Percentiles rank a stretch among this genome's conserved stretches.
Conservation (phyloP, 805 yeast species). For the Ogataea neopini region DNA sequence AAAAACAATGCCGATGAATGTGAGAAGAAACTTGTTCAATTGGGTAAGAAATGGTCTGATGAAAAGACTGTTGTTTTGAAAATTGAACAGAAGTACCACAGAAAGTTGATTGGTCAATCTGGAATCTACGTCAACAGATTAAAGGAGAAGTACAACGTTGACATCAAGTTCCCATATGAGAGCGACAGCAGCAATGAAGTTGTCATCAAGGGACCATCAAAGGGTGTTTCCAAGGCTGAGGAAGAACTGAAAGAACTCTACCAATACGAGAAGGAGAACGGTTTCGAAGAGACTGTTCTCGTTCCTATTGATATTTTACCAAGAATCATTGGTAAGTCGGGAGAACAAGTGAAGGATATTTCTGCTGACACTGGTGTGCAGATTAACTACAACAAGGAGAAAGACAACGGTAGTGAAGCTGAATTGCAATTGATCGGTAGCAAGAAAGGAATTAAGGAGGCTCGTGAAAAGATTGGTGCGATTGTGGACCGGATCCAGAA, state of each 20-base stretch:
- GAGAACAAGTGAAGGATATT: slow-evolving; percentile 80
- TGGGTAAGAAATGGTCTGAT: slow-evolving; percentile 80
- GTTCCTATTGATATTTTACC: slow-evolving; percentile 79
- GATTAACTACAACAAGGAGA: slow-evolving; percentile 45
- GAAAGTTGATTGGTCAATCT: slow-evolving; percentile 78
- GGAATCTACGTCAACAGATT: slow-evolving; percentile 82
- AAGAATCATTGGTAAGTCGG: slow-evolving; percentile 85
- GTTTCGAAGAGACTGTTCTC: slow-evolving; percentile 59
- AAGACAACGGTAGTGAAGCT: slow-evolving; percentile 49
- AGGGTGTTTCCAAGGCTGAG: slow-evolving; percentile 79
- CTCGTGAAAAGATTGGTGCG: slow-evolving; percentile 58
- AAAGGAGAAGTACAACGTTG: slow-evolving; percentile 83
- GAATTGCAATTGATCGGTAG: slow-evolving; percentile 78
- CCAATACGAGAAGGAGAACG: slow-evolving; percentile 85
- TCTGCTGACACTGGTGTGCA: slow-evolving; percentile 69
- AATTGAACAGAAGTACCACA: slow-evolving; percentile 77
- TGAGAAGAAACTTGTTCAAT: slow-evolving; percentile 52
- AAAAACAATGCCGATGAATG: slow-evolving; percentile 78
- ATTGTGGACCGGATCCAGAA: slow-evolving; percentile 69
- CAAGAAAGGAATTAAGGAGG: slow-evolving; percentile 70
- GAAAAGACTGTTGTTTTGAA: slow-evolving; percentile 64
- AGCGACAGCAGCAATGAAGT: slow-evolving; percentile 61
- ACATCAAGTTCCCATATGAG: slow-evolving; percentile 69
- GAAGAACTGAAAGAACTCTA: slow-evolving; percentile 82
- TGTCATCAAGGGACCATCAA: slow-evolving; percentile 83